These are phyloP conservation scores for Bretschneidera sinensis DNA, from an alignment of 345 rosid species.

Conservation along the genomic window DNA sequence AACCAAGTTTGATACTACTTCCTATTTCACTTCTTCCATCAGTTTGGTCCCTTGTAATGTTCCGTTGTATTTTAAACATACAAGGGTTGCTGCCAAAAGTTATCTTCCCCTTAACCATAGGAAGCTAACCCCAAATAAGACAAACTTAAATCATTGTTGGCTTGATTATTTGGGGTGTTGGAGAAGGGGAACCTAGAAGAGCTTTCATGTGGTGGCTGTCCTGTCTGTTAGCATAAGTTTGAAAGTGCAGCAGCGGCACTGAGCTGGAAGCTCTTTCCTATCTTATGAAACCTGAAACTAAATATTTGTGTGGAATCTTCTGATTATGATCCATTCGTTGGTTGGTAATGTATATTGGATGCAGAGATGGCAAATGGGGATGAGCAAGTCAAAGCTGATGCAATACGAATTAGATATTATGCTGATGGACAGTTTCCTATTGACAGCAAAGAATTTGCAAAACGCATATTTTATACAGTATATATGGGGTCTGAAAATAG, in stretches of 20 bases:
- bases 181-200: background rate
- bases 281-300: background rate
- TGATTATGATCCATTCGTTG: slow-evolving; percentile 11
- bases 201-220: background rate
- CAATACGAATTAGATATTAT: slow-evolving; percentile 71
- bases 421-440: slow-evolving; percentile 65
- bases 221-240: background rate
- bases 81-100: background rate
- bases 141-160: no score
- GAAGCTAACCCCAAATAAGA: background rate
- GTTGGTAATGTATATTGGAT: slow-evolving; percentile 7
- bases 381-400: slow-evolving; percentile 94
- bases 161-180: background rate
- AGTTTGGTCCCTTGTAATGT: background rate
- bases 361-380: slow-evolving; percentile 85
- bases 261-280: background rate
- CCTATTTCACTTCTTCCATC: background rate
- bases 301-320: background rate
- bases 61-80: background rate
- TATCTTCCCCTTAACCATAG: background rate
- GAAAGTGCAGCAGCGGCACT: background rate
- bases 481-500: slow-evolving; percentile 97
- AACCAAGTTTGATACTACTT: background rate
- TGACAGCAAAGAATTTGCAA: slow-evolving; percentile 91
- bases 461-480: slow-evolving; percentile 83